Evolutionary conservation across 2,329 filamentous ascomycete genomes (phyloP), one percentile per base, ranked within the genome.

Genomic region (Setomelanomma holmii): DNA sequence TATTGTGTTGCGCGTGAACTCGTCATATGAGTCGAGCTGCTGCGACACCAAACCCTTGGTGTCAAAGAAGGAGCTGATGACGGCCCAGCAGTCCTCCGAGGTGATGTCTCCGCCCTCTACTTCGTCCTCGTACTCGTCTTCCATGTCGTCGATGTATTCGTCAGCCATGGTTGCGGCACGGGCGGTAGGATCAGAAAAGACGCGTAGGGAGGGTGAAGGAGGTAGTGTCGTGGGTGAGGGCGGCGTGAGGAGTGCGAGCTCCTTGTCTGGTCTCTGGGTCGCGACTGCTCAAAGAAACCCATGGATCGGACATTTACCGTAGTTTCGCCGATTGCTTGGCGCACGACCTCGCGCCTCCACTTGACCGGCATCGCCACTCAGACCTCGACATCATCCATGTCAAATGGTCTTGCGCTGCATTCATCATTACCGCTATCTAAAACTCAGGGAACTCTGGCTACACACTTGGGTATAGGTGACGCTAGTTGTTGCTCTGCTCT

Each of bases 11-110:
- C 89, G 88, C 51, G 95, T 93, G 70, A 99, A 99, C 73, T 98
- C 93, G 78, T 99, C 92, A 78, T 96, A 99, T 0, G 96, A 99
- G 75, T 98, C 93, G 58, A 98, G 88, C 80, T 99, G 95, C 78
- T 99, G 93, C 14, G 95, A 96, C 19, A 96, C 95, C 24, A 99
- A 84, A 68, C 95, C 93, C 78, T 98, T 99, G 58, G 87, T 85
- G 66, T 97, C 91, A 79, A 99, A 99, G 81, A 97, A 98, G 8
- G 95, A 90, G 50, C 90, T 92, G 74, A 99, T 98, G 70, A 98
- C 93, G 61, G 89, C 90, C 95, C 96, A 99, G 81, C 92, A 97
- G 78, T 99, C 96, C 80, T 98, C 95, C 55, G 93, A 91, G 21
- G 93, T 96, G 79, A 98, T 96, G 64, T 81, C 81, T 54, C 83